Conservation (phyloP, 768 basidiomycete species). For the Boletus reticuloceps region DNA sequence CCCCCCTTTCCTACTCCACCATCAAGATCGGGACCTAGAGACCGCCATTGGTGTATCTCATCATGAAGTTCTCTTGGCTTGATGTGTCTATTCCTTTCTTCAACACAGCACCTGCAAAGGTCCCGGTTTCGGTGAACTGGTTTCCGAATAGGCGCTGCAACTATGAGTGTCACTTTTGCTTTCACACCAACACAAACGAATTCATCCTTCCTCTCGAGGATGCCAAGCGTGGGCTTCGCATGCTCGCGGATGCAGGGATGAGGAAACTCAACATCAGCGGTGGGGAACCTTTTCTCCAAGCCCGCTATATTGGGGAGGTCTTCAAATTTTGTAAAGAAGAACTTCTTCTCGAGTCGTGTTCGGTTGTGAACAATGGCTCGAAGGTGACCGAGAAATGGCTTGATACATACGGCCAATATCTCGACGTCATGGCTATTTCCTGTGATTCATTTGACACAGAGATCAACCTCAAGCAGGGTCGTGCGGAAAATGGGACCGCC, state of each 20-base stretch:
- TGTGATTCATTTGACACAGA: conserved; percentile 40
- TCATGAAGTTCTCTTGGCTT: conserved; percentile 15
- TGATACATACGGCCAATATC: conserved; percentile 36
- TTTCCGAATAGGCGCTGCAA: conserved; percentile 30
- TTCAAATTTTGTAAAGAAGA: conserved; percentile 39
- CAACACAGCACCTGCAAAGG: conserved; percentile 1
- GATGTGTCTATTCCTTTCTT: conserved; percentile 19
- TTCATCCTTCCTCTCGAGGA: conserved; percentile 36
- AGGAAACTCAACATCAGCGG: conserved; percentile 37
- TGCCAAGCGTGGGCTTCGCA: conserved; percentile 33
- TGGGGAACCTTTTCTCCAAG: conserved; percentile 38
- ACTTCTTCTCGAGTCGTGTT: conserved; percentile 34
- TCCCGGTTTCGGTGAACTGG: conserved; percentile 28
- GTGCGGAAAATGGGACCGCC: conserved; percentile 31
- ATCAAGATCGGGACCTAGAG: no score
- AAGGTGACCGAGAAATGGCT: conserved; percentile 43
- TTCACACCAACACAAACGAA: conserved; percentile 37
- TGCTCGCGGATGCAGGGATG: conserved; percentile 35
- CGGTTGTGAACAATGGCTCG: conserved; percentile 36
- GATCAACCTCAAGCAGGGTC: conserved; percentile 34
- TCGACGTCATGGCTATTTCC: conserved; percentile 43
- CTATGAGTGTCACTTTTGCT: conserved; percentile 41
- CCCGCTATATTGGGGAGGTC: conserved; percentile 37
- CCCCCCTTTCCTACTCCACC: no score
- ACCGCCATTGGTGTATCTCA: no score